These are phyloP conservation scores for Lactarius akahatsu DNA, from an alignment of 768 basidiomycete genomes.

Conservation along the genomic window DNA sequence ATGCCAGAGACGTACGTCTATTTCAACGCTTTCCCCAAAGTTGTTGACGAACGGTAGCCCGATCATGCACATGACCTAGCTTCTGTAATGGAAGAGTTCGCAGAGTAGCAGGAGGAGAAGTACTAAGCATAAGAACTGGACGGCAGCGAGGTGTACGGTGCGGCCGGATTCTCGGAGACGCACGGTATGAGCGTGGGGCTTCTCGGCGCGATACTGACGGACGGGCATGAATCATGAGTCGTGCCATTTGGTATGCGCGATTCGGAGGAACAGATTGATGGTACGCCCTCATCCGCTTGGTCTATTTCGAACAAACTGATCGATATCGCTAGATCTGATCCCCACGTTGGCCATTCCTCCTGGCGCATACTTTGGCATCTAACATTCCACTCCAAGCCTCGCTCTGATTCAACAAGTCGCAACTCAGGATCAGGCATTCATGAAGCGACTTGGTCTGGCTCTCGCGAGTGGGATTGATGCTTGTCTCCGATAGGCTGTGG, in stretches of 20 bases:
- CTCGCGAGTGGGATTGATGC: constrained; percentile 12
- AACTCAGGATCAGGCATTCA: too few relatives aligned
- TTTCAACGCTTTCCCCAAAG: too few relatives aligned
- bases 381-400: not conserved
- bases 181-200: not conserved
- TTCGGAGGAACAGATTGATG: not conserved
- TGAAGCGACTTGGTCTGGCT: too few relatives aligned
- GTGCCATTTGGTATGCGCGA: not conserved
- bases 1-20: too few relatives aligned
- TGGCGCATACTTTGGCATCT: not conserved
- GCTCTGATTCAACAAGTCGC: not conserved
- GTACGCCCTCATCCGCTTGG: too few relatives aligned
- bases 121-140: too few relatives aligned
- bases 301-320: not conserved
- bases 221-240: not conserved
- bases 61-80: not conserved
- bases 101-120: too few relatives aligned
- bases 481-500: constrained; percentile 13
- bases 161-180: too few relatives aligned
- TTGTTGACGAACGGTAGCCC: too few relatives aligned
- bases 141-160: too few relatives aligned
- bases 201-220: not conserved
- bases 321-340: not conserved
- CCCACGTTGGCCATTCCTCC: not conserved
- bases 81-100: not conserved